Percentiles rank a stretch among this genome's conserved stretches.
Evolutionary conservation across 306 rosid genomes (phyloP).

Genomic region (Cicer pinnatifidum): DNA sequence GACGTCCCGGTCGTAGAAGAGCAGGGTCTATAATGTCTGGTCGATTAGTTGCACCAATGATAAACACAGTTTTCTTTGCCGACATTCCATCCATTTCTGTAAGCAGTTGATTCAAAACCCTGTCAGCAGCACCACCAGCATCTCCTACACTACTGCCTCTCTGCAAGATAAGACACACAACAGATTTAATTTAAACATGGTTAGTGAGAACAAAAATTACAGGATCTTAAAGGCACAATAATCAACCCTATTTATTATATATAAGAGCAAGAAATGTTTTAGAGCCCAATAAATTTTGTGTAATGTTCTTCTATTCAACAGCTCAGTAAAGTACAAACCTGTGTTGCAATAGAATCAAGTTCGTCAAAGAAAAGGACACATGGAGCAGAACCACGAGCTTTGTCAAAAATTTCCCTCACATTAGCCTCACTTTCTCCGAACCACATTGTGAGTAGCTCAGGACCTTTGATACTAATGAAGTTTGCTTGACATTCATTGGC

Average conservation of each 20-base stretch:
- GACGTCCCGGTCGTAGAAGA: constrained; percentile 96
- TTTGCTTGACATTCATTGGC: constrained; percentile 99
- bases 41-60: constrained; percentile 95
- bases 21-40: constrained; percentile 99
- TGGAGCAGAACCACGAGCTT: constrained; percentile 99
- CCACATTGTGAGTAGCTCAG: constrained; percentile 99
- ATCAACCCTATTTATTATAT: not conserved
- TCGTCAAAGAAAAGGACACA: constrained; percentile 98
- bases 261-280: constrained; percentile 34
- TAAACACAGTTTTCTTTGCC: constrained; percentile 94
- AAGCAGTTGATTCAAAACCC: constrained; percentile 93
- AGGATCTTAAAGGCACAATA: constrained; percentile 3
- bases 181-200: constrained; percentile 6
- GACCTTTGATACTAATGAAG: constrained; percentile 97
- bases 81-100: constrained; percentile 99
- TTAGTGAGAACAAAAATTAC: constrained; percentile 29
- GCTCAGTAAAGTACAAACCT: constrained; percentile 58
- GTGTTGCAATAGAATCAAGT: constrained; percentile 98
- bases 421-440: constrained; percentile 99
- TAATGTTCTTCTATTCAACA: constrained; percentile 9
- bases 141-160: constrained; percentile 97
- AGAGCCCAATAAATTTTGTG: constrained; percentile 5
- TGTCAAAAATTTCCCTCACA: constrained; percentile 97
- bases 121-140: constrained; percentile 99
- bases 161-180: constrained; percentile 52